Conservation (phyloP, 352 stramenopile species). For the Phytophthora pluvialis region DNA sequence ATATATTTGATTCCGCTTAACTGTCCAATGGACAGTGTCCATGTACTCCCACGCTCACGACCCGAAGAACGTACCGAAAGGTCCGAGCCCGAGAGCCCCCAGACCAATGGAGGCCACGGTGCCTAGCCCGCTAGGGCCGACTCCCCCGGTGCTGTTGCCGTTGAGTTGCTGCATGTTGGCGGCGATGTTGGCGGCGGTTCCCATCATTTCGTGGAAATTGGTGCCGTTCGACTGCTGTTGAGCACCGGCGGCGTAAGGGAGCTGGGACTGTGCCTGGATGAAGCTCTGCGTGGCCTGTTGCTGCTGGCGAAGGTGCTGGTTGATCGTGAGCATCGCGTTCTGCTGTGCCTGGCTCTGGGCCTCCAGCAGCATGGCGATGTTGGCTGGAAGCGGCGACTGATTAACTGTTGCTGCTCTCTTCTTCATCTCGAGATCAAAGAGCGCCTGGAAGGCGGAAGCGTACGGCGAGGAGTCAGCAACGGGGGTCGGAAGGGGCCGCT, state of each 20-base stretch:
- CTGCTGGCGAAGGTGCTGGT: constrained; percentile 21
- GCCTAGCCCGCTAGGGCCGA: constrained; percentile 13
- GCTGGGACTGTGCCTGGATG: constrained; percentile 10
- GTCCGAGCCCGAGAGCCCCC: constrained; percentile 19
- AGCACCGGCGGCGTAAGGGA: not conserved
- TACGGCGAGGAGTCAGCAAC: constrained; percentile 12
- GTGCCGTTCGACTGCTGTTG: constrained; percentile 13
- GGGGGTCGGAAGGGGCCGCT: constrained; percentile 3
- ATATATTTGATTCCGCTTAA: no score
- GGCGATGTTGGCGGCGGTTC: constrained; percentile 18
- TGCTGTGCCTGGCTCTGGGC: constrained; percentile 20
- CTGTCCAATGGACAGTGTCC: no score
- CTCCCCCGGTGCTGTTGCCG: constrained; percentile 6
- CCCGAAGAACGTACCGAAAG: constrained; percentile 12
- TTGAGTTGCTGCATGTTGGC: constrained; percentile 29
- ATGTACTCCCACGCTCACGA: not conserved
- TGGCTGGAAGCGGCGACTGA: constrained; percentile 6
- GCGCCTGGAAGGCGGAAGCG: constrained; percentile 12
- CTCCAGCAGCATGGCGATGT: constrained; percentile 19
- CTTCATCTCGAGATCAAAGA: constrained; percentile 19
- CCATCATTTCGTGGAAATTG: constrained; percentile 28
- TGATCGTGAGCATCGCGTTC: constrained; percentile 15
- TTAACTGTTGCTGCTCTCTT: constrained; percentile 15
- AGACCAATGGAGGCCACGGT: constrained; percentile 18
- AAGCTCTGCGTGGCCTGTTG: constrained; percentile 6